These are phyloP conservation scores for Bonia amplexicaulis DNA, from an alignment of 176 grass and related monocot genomes.

Conservation along the genomic window DNA sequence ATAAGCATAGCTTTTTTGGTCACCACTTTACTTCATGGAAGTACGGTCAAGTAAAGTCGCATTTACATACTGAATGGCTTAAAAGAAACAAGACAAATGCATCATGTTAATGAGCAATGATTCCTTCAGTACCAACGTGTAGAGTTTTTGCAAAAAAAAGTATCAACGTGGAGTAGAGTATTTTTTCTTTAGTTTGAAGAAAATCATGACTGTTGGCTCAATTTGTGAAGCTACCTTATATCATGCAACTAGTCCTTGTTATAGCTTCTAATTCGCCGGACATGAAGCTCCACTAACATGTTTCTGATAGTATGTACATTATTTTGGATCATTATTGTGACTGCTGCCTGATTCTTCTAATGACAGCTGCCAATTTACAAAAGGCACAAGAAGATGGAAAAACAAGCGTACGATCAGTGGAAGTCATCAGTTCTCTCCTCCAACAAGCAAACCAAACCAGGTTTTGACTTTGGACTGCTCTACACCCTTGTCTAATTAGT, in stretches of 20 bases:
- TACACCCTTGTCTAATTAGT: neutral
- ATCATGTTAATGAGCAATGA: neutral
- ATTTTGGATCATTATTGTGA: neutral
- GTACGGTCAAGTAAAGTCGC: neutral
- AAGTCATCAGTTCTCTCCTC: slow-evolving; percentile 74
- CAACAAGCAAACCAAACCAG: slow-evolving; percentile 64
- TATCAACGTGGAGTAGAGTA: neutral
- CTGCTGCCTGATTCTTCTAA: neutral
- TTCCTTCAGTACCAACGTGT: neutral
- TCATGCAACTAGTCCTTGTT: neutral
- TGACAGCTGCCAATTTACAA: slow-evolving; percentile 80
- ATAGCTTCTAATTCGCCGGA: neutral
- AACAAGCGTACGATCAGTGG: slow-evolving; percentile 70
- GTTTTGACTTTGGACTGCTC: slow-evolving; percentile 23
- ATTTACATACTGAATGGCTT: neutral
- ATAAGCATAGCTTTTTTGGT: neutral
- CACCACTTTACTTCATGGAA: neutral
- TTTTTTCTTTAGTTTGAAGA: neutral
- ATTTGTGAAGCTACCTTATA: neutral
- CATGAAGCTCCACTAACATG: neutral
- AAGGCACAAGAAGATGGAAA: slow-evolving; percentile 82
- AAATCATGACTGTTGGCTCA: neutral
- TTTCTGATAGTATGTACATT: neutral
- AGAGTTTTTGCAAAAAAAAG: too few species aligned
- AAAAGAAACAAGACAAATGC: neutral